Evolutionary conservation across 192 early-diverging fungal species (phyloP), one percentile per base, ranked within the genome.

Genomic region (Dissophora globulifera): DNA sequence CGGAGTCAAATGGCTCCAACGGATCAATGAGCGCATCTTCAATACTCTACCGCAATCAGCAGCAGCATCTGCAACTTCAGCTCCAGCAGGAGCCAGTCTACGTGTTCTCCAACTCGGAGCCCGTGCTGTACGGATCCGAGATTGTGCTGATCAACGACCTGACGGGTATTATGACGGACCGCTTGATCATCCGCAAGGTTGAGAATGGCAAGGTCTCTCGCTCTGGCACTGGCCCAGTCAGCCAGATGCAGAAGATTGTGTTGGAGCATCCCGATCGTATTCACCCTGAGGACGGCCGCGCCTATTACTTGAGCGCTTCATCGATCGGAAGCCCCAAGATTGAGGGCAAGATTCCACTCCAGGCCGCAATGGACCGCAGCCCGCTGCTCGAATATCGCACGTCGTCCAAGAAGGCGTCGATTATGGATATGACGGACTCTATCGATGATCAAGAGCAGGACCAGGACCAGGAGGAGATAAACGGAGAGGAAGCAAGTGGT

Each of bases 201-300:
- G 92, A 94, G 68, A 91, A 90, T 45, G 89, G 89, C 19, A 80
- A 85, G n/a, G 84, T 92, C 26, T 85, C 87, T 15, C 79, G 83
- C 38, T 79, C 82, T 43, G 88, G 89, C 8, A 78, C 78, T 56
- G 91, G 89, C 0, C 89, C 90, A 10, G 88, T 94, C 27, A 92
- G 90, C 68, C 92, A 94, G 80, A 92, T 94, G 92, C 92, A 94
- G 81, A 94, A 94, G 81, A 78, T 94, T 48, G 90, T 91, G n/a
- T 81, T 93, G 17, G 79, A 86, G 67, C 72, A 76, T 47, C 72
- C 65, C 51, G 72, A 76, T 10, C 30, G 69, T 58, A 32, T 80
- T 56, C 51, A 76, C 67, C 20, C 62, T 13, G 71, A 63, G 32
- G 64, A 50, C 30, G 50, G 74, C 23, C 64, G 76, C 12, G 58